Evolutionary conservation across 1,284 basidiomycete genomes (phyloP).

Genomic region (Puccinia coronata): DNA sequence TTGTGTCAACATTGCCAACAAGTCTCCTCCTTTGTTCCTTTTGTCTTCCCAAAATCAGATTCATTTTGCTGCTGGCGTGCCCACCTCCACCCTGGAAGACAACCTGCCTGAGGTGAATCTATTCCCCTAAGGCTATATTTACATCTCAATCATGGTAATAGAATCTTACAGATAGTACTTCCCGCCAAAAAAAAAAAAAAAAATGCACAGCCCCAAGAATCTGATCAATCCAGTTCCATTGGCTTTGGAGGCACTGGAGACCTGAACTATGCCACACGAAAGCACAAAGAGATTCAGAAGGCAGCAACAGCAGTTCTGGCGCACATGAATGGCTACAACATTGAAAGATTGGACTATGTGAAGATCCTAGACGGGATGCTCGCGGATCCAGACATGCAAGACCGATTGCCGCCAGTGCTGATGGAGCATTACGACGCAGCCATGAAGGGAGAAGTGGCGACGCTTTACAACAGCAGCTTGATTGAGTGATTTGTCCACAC

Average conservation of each 20-base stretch:
- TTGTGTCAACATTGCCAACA: neutral
- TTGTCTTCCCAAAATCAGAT: conserved; percentile 1
- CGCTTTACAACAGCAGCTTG: conserved; percentile 14
- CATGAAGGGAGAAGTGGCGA: neutral
- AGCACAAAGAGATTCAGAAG: conserved; percentile 1
- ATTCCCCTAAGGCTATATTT: neutral
- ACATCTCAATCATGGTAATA: neutral
- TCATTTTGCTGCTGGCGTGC: conserved; percentile 11
- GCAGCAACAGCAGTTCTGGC: conserved; percentile 30
- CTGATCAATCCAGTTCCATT: neutral
- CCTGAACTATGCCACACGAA: neutral
- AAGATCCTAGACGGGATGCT: conserved; percentile 3
- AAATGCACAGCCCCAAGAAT: no score
- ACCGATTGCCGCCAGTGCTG: neutral
- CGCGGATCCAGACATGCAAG: conserved; percentile 9
- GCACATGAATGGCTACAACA: conserved; percentile 13
- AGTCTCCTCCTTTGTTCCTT: no score
- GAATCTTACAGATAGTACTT: no score
- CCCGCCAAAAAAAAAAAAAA: no score
- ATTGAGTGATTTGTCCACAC: conserved; percentile 24
- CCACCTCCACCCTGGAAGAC: neutral
- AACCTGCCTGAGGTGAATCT: neutral
- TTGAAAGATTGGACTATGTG: neutral
- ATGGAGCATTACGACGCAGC: conserved; percentile 26
- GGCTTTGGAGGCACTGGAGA: neutral